A percentile compares a stretch with the other conserved stretches of the same genome.
These are phyloP conservation scores for Aulographum hederae DNA, from an alignment of 2,329 filamentous ascomycete genomes.

Conservation along the genomic window DNA sequence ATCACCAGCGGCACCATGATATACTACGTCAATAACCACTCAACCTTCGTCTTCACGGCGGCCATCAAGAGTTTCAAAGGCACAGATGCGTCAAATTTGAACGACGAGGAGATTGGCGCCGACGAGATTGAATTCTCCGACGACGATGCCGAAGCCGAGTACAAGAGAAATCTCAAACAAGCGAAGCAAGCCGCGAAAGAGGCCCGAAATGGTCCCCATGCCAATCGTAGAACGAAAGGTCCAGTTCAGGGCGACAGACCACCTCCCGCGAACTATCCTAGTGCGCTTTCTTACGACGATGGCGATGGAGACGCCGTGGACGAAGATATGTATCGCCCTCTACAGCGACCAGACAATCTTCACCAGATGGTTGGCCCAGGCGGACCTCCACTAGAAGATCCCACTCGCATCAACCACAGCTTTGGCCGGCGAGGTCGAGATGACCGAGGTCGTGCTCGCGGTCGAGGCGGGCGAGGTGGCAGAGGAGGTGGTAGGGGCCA, in stretches of 20 bases:
- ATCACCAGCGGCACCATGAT: conserved; percentile 52
- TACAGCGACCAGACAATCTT: conserved; percentile 27
- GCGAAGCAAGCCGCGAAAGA: conserved; percentile 26
- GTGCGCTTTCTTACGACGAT: conserved; percentile 22
- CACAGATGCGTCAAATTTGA: conserved; percentile 78
- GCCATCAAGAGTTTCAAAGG: conserved; percentile 64
- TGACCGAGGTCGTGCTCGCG: background rate
- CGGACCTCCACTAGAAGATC: conserved; percentile 17
- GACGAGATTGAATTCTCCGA: conserved; percentile 94
- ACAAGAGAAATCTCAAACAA: conserved; percentile 42
- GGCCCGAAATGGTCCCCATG: conserved; percentile 2
- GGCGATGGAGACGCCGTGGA: conserved; percentile 20
- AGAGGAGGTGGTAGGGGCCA: background rate
- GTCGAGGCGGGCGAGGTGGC: background rate
- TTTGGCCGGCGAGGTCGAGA: background rate
- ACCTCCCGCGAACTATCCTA: conserved; percentile 7
- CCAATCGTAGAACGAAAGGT: conserved; percentile 4
- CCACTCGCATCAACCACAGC: conserved; percentile 5
- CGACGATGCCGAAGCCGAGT: conserved; percentile 80
- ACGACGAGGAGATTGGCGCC: conserved; percentile 79
- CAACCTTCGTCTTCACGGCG: conserved; percentile 73
- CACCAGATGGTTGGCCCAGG: conserved; percentile 23
- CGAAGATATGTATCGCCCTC: conserved; percentile 25
- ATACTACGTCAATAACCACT: conserved; percentile 65
- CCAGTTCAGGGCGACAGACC: conserved; percentile 1